Conservation (phyloP, 139 green algal genomes). For the Dunaliella primolecta region DNA sequence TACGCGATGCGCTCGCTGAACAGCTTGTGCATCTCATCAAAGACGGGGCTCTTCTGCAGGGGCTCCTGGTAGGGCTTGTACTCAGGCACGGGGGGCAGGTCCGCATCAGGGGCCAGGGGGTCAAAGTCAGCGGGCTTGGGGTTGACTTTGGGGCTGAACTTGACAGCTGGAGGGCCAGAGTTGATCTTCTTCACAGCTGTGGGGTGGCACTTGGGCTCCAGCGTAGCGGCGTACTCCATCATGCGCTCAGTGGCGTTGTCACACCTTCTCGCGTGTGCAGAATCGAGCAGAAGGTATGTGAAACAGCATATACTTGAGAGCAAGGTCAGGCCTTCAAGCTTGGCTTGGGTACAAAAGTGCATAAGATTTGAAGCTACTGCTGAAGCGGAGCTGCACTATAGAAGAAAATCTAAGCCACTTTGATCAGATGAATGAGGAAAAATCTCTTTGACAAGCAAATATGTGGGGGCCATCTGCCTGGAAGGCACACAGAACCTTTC, state of each 20-base stretch:
- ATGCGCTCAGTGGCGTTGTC: constrained; percentile 96
- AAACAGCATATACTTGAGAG: too few relatives aligned
- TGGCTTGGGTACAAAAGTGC: too few relatives aligned
- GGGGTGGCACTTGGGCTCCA: constrained; percentile 93
- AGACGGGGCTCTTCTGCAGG: constrained; percentile 19
- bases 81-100: constrained; percentile 48
- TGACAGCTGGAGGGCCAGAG: constrained; percentile 22
- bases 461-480: too few relatives aligned
- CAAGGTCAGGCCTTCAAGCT: too few relatives aligned
- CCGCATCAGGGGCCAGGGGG: constrained; percentile 34
- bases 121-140: constrained; percentile 48
- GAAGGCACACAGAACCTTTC: too few relatives aligned
- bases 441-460: too few relatives aligned
- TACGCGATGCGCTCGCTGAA: constrained; percentile 87
- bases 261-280: too few relatives aligned
- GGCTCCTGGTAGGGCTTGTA: constrained; percentile 35
- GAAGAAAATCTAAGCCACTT: too few relatives aligned
- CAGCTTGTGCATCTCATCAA: constrained; percentile 65
- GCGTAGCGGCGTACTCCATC: constrained; percentile 83
- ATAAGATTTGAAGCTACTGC: too few relatives aligned
- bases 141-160: constrained; percentile 47
- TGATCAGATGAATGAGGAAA: too few relatives aligned
- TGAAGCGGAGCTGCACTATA: too few relatives aligned
- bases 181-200: constrained; percentile 72
- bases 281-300: too few relatives aligned